Evolutionary conservation across 306 rosid species (phyloP).

Genomic region (Phaseolus lunatus): DNA sequence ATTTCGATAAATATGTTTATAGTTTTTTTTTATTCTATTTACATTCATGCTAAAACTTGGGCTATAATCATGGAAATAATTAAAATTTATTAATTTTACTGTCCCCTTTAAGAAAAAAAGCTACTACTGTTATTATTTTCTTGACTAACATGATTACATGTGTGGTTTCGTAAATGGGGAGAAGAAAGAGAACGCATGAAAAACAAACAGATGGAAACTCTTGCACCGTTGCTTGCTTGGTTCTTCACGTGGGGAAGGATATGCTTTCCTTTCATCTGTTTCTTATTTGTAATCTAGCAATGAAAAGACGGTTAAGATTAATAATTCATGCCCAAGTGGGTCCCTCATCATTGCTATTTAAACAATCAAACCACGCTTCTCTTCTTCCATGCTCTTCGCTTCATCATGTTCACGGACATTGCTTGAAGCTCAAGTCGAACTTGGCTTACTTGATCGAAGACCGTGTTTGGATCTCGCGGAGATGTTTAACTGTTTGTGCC

Average conservation of each 20-base stretch:
- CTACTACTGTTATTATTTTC: not conserved
- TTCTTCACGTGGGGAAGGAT: conserved; percentile 49
- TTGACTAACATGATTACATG: not conserved
- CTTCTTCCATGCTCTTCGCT: not conserved
- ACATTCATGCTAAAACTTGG: too few relatives aligned
- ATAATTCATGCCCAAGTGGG: conserved; percentile 40
- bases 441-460: not conserved
- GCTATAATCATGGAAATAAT: too few relatives aligned
- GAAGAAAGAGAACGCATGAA: not conserved
- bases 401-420: not conserved
- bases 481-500: conserved; percentile 52
- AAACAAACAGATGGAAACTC: conserved; percentile 37
- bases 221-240: conserved; percentile 40
- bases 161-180: not conserved
- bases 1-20: too few relatives aligned
- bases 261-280: conserved; percentile 42
- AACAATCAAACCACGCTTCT: not conserved
- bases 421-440: conserved; percentile 3
- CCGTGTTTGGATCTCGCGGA: conserved; percentile 1
- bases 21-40: too few relatives aligned
- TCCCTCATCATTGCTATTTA: conserved; percentile 36
- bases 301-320: not conserved
- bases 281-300: conserved; percentile 12
- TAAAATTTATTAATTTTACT: too few relatives aligned
- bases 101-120: too few relatives aligned